Base-by-base conservation (phyloP, 768 basidiomycete species). In the Omphalotus guepiniiformis region DNA sequence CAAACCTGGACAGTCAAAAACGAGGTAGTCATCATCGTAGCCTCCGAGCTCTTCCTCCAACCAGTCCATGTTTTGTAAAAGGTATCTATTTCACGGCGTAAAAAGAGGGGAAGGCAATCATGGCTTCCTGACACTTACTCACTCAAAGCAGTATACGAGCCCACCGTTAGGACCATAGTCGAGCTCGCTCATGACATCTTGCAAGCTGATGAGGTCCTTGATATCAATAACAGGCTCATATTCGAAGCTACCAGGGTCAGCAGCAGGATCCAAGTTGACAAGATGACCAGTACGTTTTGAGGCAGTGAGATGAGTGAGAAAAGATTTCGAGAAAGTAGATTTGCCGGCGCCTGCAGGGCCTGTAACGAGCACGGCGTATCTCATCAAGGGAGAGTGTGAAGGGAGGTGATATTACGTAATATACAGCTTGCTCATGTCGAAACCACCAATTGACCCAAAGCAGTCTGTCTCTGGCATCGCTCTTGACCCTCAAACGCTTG, bases 341-440 rank as follows among this genome's bases (percentile, higher is more conserved):
- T 99, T 99, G 42, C 96, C 96, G 12, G 96, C 93, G 41, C 96
- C 96, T 2, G 96, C 96, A 39, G 96, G 96, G n/a, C 96, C 96
- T 47, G 86, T 88, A 42, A 93, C 80, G 38, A 93, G 77, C 23
- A 92, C 84, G 6, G 90, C 90, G 69, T 93, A 93, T 51, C 90
- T 85, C 90, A 93, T 93, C 41, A 39, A 40, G 39, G 35, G 27
- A 32, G 34, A 22, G 36, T 39, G 44, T 29, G 40, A 51, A 30
- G 22, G 19, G 27, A 19, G 32, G 16, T 18, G 9, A 45, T 9
- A 39, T 45, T 19, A 21, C 8, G 4, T 46, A 44, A 36, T 38
- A 38, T 39, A 6, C 39, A 45, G 38, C 37, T 53, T 35, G 40
- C 35, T 56, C 50, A 90, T 90, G 88, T 84, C 89, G 28, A 76